A percentile compares a stretch with the other conserved stretches of the same genome.
These are phyloP conservation scores for Verticillium isaacii DNA, from an alignment of 2,329 filamentous ascomycete genomes.

Conservation along the genomic window DNA sequence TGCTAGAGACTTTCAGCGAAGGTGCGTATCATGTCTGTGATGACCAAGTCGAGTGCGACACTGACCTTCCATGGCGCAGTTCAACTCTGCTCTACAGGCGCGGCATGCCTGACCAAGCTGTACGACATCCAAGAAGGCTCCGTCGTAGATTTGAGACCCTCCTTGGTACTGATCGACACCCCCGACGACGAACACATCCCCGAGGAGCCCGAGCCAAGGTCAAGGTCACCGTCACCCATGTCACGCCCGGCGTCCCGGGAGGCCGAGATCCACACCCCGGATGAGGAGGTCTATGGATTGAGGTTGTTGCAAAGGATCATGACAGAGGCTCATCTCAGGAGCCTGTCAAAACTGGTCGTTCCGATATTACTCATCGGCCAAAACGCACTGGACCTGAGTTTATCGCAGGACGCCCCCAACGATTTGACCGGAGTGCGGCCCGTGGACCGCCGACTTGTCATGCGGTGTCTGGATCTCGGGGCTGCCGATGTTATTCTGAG, in stretches of 20 bases:
- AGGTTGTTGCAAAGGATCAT: slow-evolving; percentile 51
- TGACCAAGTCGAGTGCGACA: not conserved
- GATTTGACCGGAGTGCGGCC: slow-evolving; percentile 18
- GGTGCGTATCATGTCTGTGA: slow-evolving; percentile 30
- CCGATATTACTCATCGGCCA: slow-evolving; percentile 49
- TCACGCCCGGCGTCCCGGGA: slow-evolving; percentile 28
- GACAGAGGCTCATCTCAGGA: slow-evolving; percentile 52
- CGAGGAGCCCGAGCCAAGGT: slow-evolving; percentile 23
- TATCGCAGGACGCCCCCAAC: slow-evolving; percentile 15
- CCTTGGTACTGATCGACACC: slow-evolving; percentile 52
- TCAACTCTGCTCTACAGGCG: slow-evolving; percentile 48
- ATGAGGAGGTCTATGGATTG: slow-evolving; percentile 51
- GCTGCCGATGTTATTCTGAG: slow-evolving; percentile 81
- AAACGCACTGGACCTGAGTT: slow-evolving; percentile 21
- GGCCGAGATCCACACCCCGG: slow-evolving; percentile 33
- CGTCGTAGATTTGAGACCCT: slow-evolving; percentile 48
- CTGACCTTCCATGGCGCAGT: slow-evolving; percentile 29
- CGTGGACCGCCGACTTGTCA: slow-evolving; percentile 45
- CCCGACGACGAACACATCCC: slow-evolving; percentile 44
- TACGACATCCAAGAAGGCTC: slow-evolving; percentile 48
- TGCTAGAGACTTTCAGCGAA: slow-evolving; percentile 50
- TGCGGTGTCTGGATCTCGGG: slow-evolving; percentile 77
- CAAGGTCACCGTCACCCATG: slow-evolving; percentile 40
- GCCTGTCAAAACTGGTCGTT: slow-evolving; percentile 51
- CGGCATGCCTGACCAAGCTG: slow-evolving; percentile 47